phyloP scores from a whole-genome alignment of 345 rosid species.

The Eucalyptus regnans region DNA sequence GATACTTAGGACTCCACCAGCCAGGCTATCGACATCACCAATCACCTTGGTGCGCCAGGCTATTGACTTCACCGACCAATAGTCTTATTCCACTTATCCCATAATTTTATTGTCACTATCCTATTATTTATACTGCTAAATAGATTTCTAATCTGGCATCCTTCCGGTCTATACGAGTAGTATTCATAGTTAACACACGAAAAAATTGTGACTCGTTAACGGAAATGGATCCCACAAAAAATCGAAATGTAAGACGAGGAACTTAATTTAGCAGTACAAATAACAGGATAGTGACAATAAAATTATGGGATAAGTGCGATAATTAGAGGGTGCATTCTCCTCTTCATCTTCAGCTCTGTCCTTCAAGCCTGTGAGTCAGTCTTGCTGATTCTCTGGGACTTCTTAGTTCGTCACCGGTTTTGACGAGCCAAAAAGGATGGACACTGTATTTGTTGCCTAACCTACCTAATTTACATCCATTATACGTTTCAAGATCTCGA shows the following conservation, averaged over 20 bases:
- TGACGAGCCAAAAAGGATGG: background rate
- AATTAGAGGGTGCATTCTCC: background rate
- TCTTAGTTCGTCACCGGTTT: background rate
- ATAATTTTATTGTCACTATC: background rate
- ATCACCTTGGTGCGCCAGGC: too few species aligned
- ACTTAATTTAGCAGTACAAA: background rate
- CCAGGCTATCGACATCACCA: too few species aligned
- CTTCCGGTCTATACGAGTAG: too few species aligned
- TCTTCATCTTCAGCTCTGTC: background rate
- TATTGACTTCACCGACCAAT: too few species aligned
- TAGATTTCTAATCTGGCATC: too few species aligned
- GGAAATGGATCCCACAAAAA: background rate
- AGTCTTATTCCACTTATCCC: background rate
- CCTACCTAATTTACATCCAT: background rate
- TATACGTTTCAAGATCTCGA: background rate
- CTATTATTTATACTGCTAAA: too few species aligned
- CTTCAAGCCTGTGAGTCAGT: background rate
- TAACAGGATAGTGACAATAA: too few species aligned
- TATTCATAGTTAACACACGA: background rate
- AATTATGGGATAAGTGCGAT: background rate
- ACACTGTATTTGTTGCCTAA: background rate
- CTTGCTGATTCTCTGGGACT: background rate
- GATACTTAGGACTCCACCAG: too few species aligned
- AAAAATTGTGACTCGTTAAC: background rate
- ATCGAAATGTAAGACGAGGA: background rate